Evolutionary conservation across 2,329 filamentous ascomycete species (phyloP).

Genomic region (Claviceps quebecensis): DNA sequence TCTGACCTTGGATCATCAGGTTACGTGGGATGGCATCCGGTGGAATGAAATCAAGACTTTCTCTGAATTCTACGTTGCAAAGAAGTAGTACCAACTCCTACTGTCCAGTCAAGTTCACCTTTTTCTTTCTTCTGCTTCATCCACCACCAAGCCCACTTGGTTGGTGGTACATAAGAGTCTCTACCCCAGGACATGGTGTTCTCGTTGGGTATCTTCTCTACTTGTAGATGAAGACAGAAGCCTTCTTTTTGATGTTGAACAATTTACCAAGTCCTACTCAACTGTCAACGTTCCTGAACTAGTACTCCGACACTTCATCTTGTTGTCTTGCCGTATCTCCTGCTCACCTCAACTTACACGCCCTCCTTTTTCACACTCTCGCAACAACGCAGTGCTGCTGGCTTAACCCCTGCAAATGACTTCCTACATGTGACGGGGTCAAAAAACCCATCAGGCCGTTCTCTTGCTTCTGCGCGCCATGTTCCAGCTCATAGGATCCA

Average conservation of each 20-base stretch:
- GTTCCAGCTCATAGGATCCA: conserved; percentile 22
- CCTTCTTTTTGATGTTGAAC: neutral
- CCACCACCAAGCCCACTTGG: neutral
- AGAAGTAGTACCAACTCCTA: neutral
- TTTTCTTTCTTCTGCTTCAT: neutral
- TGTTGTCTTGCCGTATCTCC: neutral
- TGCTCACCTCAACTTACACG: neutral
- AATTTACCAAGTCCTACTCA: neutral
- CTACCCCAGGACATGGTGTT: neutral
- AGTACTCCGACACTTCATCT: neutral
- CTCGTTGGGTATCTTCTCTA: neutral
- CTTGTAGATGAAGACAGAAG: neutral
- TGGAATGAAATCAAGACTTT: conserved; percentile 10
- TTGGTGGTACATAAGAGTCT: neutral
- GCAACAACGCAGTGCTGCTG: neutral
- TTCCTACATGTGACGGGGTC: conserved; percentile 24
- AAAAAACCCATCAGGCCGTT: conserved; percentile 28
- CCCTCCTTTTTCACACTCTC: neutral
- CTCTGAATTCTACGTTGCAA: neutral
- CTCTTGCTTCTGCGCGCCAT: conserved; percentile 24
- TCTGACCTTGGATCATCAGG: conserved; percentile 14
- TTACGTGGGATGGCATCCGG: conserved; percentile 33
- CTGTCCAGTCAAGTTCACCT: neutral
- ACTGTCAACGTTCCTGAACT: neutral
- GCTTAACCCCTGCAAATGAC: conserved; percentile 10